Evolutionary conservation across 352 stramenopile species (phyloP), one percentile per base, ranked within the genome.

Genomic region (Aphanomyces stellatus): DNA sequence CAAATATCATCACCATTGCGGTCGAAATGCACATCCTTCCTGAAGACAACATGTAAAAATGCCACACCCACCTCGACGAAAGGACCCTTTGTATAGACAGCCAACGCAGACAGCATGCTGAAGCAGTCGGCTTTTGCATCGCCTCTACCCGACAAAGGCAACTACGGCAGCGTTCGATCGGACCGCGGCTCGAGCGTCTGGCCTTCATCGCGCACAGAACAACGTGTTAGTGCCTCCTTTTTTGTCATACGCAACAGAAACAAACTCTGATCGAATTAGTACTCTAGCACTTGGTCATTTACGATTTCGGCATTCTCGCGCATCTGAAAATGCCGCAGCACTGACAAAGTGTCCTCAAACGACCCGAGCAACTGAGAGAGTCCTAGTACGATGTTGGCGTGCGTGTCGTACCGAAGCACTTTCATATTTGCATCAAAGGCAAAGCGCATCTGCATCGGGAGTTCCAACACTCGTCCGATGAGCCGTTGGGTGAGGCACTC

Each of bases 61-160:
- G n/a, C n/a, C n/a, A n/a, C n/a, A n/a, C n/a, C n/a, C n/a, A n/a
- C n/a, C n/a, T n/a, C n/a, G n/a, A n/a, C n/a, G n/a, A 67, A 74
- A 4, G 84, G 76, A 13, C 74, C 79, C 10, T 90, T 88, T 62
- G 72, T 91, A 25, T 69, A 76, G n/a, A 91, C 82, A 0, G 84
- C 74, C 59, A 90, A 91, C 28, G 82, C 79, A 4, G 82, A 90
- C 65, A 75, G 80, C 4, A 83, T 86, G 76, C 90, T 91, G 56
- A 80, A 86, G 40, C 81, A 88, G 35, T 76, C 81, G 65, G 79
- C 77, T 0, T 88, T 91, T 68, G 10, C 74, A 88, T 10, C 72
- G 71, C 0, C 51, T 88, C 25, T 88, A 85, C 65, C 80, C 34
- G 78, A 83, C 67, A 81, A 90, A 48, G 81, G 81, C 25, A 74